phyloP scores from a whole-genome alignment of 495 filamentous ascomycete genomes.

The Podospora pseudopauciseta region DNA sequence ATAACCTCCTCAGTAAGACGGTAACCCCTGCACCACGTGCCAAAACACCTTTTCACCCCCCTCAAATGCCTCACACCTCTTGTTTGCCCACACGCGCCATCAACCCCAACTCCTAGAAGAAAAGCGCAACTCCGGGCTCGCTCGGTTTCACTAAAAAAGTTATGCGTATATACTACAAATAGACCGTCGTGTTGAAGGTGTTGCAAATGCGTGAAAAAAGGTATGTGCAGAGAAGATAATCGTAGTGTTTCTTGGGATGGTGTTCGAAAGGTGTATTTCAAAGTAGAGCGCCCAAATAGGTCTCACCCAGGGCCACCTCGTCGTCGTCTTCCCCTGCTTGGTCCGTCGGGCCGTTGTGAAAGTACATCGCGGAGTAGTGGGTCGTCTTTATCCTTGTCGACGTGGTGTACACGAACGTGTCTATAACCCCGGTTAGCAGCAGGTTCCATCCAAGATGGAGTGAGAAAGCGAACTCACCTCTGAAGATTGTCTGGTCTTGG shows the following conservation, averaged over 20 bases:
- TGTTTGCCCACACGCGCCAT: neutral
- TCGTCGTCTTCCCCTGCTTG: constrained; percentile 75
- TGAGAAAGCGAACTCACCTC: constrained; percentile 55
- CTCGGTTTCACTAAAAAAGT: neutral
- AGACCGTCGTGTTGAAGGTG: neutral
- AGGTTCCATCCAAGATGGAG: constrained; percentile 5
- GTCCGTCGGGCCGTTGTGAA: constrained; percentile 78
- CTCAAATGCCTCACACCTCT: neutral
- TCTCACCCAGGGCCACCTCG: constrained; percentile 36
- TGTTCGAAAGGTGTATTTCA: neutral
- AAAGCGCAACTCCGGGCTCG: neutral
- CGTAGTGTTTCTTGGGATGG: neutral
- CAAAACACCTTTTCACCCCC: neutral
- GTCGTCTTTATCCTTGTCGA: constrained; percentile 84
- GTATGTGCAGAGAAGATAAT: neutral
- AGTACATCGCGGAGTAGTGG: constrained; percentile 73
- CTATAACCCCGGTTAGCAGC: constrained; percentile 38
- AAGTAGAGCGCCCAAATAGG: neutral
- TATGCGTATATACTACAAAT: neutral
- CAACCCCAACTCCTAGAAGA: neutral
- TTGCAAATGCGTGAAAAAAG: neutral
- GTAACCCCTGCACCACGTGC: neutral
- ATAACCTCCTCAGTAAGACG: neutral
- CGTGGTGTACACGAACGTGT: constrained; percentile 85
- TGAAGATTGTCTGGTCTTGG: constrained; percentile 96